These are phyloP conservation scores for Coemansia sp. DNA, from an alignment of 192 early-diverging fungal species.

Conservation along the genomic window DNA sequence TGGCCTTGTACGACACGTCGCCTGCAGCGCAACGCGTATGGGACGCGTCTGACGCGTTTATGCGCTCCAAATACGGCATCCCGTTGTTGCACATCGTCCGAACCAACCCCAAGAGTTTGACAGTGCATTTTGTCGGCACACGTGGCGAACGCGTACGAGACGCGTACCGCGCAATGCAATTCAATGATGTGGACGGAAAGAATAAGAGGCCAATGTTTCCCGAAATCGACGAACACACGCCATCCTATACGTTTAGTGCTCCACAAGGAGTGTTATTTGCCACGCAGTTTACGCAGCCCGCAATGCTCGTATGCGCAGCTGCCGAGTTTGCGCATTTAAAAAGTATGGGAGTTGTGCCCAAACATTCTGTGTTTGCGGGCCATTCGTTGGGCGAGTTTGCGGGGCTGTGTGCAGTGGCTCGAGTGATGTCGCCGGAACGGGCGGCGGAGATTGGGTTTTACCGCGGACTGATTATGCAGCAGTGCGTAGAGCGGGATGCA, in stretches of 20 bases:
- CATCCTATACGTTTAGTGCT: background rate
- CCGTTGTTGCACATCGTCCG: constrained; percentile 90
- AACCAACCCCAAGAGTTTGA: constrained; percentile 76
- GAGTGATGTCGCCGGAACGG: constrained; percentile 75
- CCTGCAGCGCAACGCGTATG: constrained; percentile 82
- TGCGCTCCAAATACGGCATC: constrained; percentile 80
- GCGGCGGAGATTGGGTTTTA: constrained; percentile 91
- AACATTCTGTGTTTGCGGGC: constrained; percentile 81
- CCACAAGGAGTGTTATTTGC: constrained; percentile 66
- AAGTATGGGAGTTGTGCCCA: constrained; percentile 73
- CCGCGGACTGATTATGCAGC: constrained; percentile 96
- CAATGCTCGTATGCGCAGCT: constrained; percentile 85
- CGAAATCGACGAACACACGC: constrained; percentile 21
- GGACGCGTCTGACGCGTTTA: constrained; percentile 88
- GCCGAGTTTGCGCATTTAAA: constrained; percentile 87
- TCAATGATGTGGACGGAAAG: constrained; percentile 74
- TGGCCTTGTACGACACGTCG: constrained; percentile 82
- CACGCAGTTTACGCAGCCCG: constrained; percentile 94
- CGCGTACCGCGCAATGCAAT: constrained; percentile 82
- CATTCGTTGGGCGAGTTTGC: constrained; percentile 96
- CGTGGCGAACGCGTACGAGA: constrained; percentile 79
- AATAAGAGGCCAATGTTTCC: constrained; percentile 73
- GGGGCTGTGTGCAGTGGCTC: constrained; percentile 78
- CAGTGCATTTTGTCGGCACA: constrained; percentile 85
- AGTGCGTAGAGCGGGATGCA: constrained; percentile 75